Evolutionary conservation across 129 eudicot genomes (phyloP).

Genomic region (Glebionis coronaria): DNA sequence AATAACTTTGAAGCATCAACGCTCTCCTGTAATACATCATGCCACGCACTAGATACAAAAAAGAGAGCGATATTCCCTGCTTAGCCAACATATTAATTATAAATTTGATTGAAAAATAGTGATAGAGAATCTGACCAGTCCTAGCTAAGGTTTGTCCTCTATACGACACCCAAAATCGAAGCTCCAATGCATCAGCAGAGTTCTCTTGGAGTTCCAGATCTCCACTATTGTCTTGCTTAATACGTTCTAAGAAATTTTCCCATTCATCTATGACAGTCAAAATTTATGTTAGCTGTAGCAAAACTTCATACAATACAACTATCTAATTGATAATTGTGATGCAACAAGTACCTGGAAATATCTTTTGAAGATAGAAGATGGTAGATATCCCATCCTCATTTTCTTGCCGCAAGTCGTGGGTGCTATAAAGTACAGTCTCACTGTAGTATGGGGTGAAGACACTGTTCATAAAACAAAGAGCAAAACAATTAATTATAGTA

Average conservation of each 20-base stretch:
- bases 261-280: slow-evolving; percentile 62
- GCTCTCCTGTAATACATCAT: slow-evolving; percentile 99
- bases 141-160: slow-evolving; percentile 97
- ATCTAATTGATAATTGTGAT: not conserved
- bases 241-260: slow-evolving; percentile 92
- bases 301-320: not conserved
- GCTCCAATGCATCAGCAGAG: slow-evolving; percentile 70
- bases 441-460: slow-evolving; percentile 99
- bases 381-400: slow-evolving; percentile 96
- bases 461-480: slow-evolving; percentile 44
- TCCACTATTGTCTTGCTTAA: slow-evolving; percentile 55
- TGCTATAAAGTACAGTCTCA: slow-evolving; percentile 90
- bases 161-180: slow-evolving; percentile 97
- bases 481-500: slow-evolving; percentile 14
- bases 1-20: slow-evolving; percentile 84
- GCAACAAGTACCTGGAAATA: slow-evolving; percentile 74
- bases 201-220: slow-evolving; percentile 79
- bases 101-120: not conserved
- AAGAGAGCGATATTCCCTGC: not conserved
- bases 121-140: slow-evolving; percentile 58
- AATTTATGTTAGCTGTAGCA: not conserved
- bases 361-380: slow-evolving; percentile 95
- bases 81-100: not conserved
- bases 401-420: slow-evolving; percentile 71
- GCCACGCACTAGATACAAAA: slow-evolving; percentile 72